Base-by-base conservation (phyloP, 2,329 filamentous ascomycete genomes). In the Diaporthe destruens region DNA sequence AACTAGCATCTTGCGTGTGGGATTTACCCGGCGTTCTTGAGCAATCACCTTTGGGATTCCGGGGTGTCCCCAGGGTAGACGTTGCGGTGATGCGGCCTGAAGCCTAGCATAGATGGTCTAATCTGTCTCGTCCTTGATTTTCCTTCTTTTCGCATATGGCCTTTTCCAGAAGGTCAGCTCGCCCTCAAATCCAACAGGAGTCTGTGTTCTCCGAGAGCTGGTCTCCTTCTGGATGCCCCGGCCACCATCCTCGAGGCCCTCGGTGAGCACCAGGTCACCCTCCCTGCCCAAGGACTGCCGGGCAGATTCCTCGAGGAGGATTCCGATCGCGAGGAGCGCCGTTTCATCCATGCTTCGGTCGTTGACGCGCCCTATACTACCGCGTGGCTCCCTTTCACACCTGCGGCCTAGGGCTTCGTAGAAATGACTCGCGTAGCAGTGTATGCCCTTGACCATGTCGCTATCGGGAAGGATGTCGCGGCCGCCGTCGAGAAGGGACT, bases 311-410 rank as follows among this genome's bases (percentile, higher is more conserved):
- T 96, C 93, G 54, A 95, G 83, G 71, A 96, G 81, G 63, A 96
- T 90, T 1, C 93, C 93, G 77, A 96, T 85, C 0, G 93, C 92
- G 69, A 96, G 83, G 72, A 96, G 84, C 5, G 93, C 93, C 18
- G 92, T 94, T 83, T 94, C 93, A 78, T 96, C 92, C 88, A 96
- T 89, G 80, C 90, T 93, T 75, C 86, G 80, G 78, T 89, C 86
- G 73, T 89, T 85, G 49, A 87, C 77, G 68, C 80, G 80, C 39
- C 79, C 76, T 9, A 75, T 71, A 32, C 71, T 32, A 36, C 65
- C 44, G 6, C 75, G 34, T 34, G 66, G 54, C 32, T 72, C 74
- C 47, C 69, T 32, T 36, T 44, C 53, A 61, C 51, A 61, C 49
- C 42, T 71, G 56, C 49, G 70, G 18, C 71, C 76, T 70, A 84